These are phyloP conservation scores for Aspergillus sp. DNA, from an alignment of 2,329 filamentous ascomycete genomes.

Conservation along the genomic window DNA sequence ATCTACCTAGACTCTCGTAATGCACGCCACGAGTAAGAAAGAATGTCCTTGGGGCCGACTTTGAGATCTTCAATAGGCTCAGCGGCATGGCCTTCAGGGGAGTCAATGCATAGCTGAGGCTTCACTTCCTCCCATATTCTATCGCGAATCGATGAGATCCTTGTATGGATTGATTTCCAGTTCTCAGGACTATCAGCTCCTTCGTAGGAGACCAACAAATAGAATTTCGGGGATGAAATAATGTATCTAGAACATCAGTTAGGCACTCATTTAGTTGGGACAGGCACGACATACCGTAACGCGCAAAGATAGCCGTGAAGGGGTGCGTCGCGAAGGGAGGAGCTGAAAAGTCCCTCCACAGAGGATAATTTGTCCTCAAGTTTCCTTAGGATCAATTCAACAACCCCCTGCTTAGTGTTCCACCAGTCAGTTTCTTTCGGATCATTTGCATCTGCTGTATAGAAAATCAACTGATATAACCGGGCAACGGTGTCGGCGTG, in stretches of 20 bases:
- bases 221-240: constrained; percentile 43
- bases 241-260: constrained; percentile 44
- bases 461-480: constrained; percentile 68
- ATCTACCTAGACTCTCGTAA: constrained; percentile 86
- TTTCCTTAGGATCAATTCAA: constrained; percentile 58
- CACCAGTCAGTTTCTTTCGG: constrained; percentile 27
- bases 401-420: constrained; percentile 47
- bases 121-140: constrained; percentile 76
- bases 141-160: constrained; percentile 61
- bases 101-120: constrained; percentile 84
- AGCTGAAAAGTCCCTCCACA: constrained; percentile 65
- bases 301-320: constrained; percentile 71
- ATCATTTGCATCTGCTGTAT: constrained; percentile 49
- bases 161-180: constrained; percentile 38
- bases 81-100: constrained; percentile 77
- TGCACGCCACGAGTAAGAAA: constrained; percentile 93
- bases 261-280: background rate
- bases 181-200: constrained; percentile 13
- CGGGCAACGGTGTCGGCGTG: constrained; percentile 89
- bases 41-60: constrained; percentile 75
- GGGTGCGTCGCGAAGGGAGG: constrained; percentile 65
- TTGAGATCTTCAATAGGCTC: constrained; percentile 67
- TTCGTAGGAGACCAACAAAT: constrained; percentile 31
- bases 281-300: constrained; percentile 50
- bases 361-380: constrained; percentile 65